These are phyloP conservation scores for Beauveria varroae DNA, from an alignment of 2,329 filamentous ascomycete species.

Conservation along the genomic window DNA sequence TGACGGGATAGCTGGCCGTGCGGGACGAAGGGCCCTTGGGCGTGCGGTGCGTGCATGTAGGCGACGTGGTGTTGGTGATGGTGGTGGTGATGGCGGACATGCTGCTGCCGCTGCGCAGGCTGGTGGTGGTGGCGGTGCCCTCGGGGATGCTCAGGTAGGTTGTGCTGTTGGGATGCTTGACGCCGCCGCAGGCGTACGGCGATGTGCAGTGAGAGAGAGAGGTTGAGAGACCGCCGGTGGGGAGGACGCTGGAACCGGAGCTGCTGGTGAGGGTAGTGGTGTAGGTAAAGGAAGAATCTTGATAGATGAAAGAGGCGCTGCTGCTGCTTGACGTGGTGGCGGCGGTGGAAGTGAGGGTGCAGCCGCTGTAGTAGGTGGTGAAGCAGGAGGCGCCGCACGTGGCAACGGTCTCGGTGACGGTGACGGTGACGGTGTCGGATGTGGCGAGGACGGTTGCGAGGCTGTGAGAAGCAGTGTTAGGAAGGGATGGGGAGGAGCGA, in stretches of 20 bases:
- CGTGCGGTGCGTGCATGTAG: background rate
- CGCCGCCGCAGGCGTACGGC: slow-evolving; percentile 11
- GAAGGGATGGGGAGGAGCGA: background rate
- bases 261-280: background rate
- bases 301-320: background rate
- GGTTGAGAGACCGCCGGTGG: background rate
- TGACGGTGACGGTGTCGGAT: slow-evolving; percentile 24
- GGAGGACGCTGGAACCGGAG: background rate
- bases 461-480: slow-evolving; percentile 15
- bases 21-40: background rate
- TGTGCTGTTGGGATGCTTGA: background rate
- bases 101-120: background rate
- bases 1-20: background rate
- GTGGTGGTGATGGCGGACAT: background rate
- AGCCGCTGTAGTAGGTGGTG: background rate
- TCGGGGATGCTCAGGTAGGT: background rate
- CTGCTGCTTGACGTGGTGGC: background rate
- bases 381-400: background rate
- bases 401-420: slow-evolving; percentile 20
- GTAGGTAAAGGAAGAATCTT: background rate
- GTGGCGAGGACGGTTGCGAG: slow-evolving; percentile 17
- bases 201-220: slow-evolving; percentile 4
- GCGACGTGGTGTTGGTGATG: background rate
- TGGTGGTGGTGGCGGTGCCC: background rate
- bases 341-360: slow-evolving; percentile 5